Conservation (phyloP, 441 rosid genomes). For the Adansonia gregorii region DNA sequence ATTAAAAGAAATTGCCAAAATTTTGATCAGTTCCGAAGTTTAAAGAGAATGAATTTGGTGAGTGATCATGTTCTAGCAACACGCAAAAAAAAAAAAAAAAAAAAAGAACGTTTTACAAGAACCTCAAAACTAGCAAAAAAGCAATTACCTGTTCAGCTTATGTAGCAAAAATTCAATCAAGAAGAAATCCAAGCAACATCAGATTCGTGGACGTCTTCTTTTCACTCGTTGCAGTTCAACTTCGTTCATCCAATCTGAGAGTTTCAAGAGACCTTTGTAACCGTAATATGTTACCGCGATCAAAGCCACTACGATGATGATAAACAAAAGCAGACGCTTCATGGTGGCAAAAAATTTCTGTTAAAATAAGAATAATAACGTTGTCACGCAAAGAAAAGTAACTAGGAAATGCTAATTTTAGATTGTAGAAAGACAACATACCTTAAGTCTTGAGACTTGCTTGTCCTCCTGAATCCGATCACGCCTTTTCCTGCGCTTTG, state of each 20-base stretch:
- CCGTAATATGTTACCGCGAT: constrained; percentile 57
- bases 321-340: constrained; percentile 51
- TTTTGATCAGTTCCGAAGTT: neutral
- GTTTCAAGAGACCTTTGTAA: constrained; percentile 74
- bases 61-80: neutral
- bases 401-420: neutral
- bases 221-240: constrained; percentile 61
- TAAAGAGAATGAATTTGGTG: neutral
- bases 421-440: constrained; percentile 27
- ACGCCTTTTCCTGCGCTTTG: constrained; percentile 72
- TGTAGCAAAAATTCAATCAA: neutral
- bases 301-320: constrained; percentile 40
- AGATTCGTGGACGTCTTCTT: constrained; percentile 50
- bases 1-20: neutral
- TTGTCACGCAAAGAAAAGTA: constrained; percentile 14
- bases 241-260: constrained; percentile 89
- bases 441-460: constrained; percentile 62
- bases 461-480: constrained; percentile 54
- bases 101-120: neutral
- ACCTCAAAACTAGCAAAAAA: neutral
- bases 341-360: constrained; percentile 56
- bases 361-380: constrained; percentile 20
- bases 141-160: neutral
- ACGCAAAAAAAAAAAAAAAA: too few species aligned
- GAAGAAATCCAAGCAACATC: constrained; percentile 5